Base-by-base conservation (phyloP, 768 basidiomycete species). In the Russula brevipes region DNA sequence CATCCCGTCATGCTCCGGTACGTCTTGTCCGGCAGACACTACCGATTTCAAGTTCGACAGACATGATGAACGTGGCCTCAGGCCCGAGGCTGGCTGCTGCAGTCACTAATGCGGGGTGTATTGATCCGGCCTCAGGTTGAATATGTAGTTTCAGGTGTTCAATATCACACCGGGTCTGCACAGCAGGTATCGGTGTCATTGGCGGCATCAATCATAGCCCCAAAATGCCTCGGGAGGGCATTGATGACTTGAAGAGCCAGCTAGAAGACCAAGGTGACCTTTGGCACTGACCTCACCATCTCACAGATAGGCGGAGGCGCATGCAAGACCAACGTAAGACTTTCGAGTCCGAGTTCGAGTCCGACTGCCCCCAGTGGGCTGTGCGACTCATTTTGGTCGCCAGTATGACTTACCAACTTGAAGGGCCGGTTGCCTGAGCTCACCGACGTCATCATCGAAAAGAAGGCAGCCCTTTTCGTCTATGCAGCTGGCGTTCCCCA, bases 31-130 rank as follows among this genome's bases (percentile, higher is more conserved):
- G 30, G 3, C 11, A 2, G 5, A n/a, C 41, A 42, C 64, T 24
- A 24, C 24, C 24, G 24, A 51, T 66, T 56, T 16, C 7, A n/a
- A 14, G 38, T 9, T 2, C 4, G 54, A 31, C 41, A 76, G 82
- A 87, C 59, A 92, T 93, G 91, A 92, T 93, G 91, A 91, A 90
- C 70, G 85, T 93, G 38, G 91, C 91, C 56, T 89, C 91, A 52
- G 90, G 90, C 6, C 89, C 92, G 11, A 87, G 80, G 73, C 76
- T 94, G 8, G 92, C 92, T 19, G 93, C 91, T 24, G 85, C 89
- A 1, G 91, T 94, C n/a, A 91, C 91, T n/a, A 94, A 94, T 70
- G 84, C 93, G 24, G 93, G 88, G 65, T 47, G 65, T 49, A 73
- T 65, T 42, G 7, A 2, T 33, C 11, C 54, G 17, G 16, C n/a